Evolutionary conservation across 768 basidiomycete species (phyloP), one percentile per base, ranked within the genome.

Genomic region (Hygrophoropsis aurantiaca): DNA sequence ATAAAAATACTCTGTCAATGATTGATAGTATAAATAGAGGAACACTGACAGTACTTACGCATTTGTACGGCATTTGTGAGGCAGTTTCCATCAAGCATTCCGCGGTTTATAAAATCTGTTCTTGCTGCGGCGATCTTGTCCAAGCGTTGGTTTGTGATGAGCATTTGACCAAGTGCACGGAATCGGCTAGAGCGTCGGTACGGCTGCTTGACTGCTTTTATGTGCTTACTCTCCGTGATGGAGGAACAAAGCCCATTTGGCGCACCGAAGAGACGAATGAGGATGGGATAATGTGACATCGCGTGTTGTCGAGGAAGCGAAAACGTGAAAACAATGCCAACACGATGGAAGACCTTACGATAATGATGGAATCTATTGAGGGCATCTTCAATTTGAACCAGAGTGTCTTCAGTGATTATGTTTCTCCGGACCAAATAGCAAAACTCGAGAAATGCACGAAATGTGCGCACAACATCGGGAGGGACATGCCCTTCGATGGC

Each of bases 121-220:
- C 38, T 46, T 18, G 54, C 46, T 4, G 59, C 61, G 1, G 51
- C 50, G 0, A 73, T 49, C 45, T 71, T 68, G 46, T 67, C 62
- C 23, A 51, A 37, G 1, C 53, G 7, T 4, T 40, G 37, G 32
- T 54, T 54, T 9, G 50, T 54, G 19, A 42, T 33, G 7, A 74
- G 57, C 68, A 72, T 74, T 40, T 72, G 69, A 0, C 52, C 55
- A 3, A 73, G 53, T 1, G 70, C 58, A 9, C 70, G 46, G 44
- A 59, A 54, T 0, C 44, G 56, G 49, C 48, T 72, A 0, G 66
- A 69, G 4, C 58, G 50, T 0, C 61, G 51, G 67, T 67, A 72
- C 0, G 69, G 70, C 19, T 60, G 18, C 18, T 55, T 55, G 1
- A 55, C 46, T 2, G 46, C 68, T 18, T 51, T 54, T 33, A 58